Evolutionary conservation across 2,329 filamentous ascomycete species (phyloP), one percentile per base, ranked within the genome.

Genomic region (Dactylellina haptotyla): DNA sequence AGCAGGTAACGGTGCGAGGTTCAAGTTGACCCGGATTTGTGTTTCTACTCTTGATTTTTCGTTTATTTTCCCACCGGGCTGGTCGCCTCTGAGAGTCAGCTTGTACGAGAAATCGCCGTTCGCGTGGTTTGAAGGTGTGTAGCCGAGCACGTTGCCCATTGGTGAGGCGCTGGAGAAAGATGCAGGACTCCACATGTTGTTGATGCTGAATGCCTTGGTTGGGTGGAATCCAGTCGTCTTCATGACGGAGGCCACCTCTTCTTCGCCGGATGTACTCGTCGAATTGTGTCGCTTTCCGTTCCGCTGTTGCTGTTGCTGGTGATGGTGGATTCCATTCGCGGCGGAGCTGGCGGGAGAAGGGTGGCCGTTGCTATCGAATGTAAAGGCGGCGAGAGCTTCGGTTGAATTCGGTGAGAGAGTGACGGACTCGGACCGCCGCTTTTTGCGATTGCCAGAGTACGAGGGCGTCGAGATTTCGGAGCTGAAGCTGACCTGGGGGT

Each of bases 31-130:
- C 6, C 91, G 91, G 77, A 98, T 97, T 80, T 98, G 95, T 0
- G 95, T 98, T 83, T 99, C 95, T 16, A 98, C 95, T 20, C 95
- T 89, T 14, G 93, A 97, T 81, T 97, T 98, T 65, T 74, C 70
- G 18, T 74, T 72, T 50, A 74, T 74, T 6, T 62, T 57, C 16
- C 57, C 70, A 20, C 70, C 70, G 9, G 83, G 80, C 81, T 87
- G 84, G 80, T 88, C 89, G 10, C 67, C 67, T 61, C 67, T 45
- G 6, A 72, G 32, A 4, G 67, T 72, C 18, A 74, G 48, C 16
- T 50, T 66, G 18, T 63, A 74, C 26, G 54, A 57, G 23, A 59
- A 62, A 18, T 74, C 56, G 32, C 62, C 61, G 32, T 58, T 67
- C 1, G 34, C 41, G 16, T 37, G 25, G 28, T 48, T 65, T 4